Conservation (phyloP, 495 filamentous ascomycete genomes). For the Usnea hakonensis region DNA sequence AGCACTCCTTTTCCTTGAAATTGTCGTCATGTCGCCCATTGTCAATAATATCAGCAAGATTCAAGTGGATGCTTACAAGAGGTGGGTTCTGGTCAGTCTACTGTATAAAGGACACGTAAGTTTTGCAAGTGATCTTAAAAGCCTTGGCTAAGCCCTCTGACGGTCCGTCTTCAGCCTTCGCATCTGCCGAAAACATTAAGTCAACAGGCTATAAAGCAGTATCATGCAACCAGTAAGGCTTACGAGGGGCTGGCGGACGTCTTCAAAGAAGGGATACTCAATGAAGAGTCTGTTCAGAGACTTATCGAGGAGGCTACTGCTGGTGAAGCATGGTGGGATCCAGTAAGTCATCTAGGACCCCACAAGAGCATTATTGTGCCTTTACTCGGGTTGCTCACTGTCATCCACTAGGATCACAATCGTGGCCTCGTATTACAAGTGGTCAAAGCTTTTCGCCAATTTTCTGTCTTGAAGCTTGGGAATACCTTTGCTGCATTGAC, state of each 20-base stretch:
- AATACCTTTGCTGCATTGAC: constrained; percentile 43
- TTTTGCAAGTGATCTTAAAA: constrained; percentile 15
- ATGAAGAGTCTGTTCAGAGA: constrained; percentile 37
- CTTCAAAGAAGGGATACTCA: constrained; percentile 49
- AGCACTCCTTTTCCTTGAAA: constrained; percentile 62
- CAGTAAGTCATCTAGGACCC: constrained; percentile 41
- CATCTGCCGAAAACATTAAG: constrained; percentile 39
- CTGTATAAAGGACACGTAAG: constrained; percentile 61
- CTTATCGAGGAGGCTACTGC: constrained; percentile 52
- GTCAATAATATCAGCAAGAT: constrained; percentile 56
- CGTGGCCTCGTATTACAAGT: constrained; percentile 47
- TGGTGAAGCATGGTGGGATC: constrained; percentile 49
- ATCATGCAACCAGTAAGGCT: constrained; percentile 53
- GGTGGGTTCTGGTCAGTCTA: constrained; percentile 76
- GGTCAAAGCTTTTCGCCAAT: constrained; percentile 38
- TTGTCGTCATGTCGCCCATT: constrained; percentile 58
- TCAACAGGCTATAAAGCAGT: constrained; percentile 45
- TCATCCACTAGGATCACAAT: constrained; percentile 50
- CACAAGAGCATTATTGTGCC: constrained; percentile 42
- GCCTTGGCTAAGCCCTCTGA: constrained; percentile 13
- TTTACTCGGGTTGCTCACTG: constrained; percentile 36
- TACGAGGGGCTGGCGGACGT: constrained; percentile 62
- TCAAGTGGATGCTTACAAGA: constrained; percentile 88
- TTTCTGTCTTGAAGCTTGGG: constrained; percentile 37
- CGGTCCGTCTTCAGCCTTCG: constrained; percentile 4